Conservation (phyloP, 139 green algal species). For the Mesostigma viride region DNA sequence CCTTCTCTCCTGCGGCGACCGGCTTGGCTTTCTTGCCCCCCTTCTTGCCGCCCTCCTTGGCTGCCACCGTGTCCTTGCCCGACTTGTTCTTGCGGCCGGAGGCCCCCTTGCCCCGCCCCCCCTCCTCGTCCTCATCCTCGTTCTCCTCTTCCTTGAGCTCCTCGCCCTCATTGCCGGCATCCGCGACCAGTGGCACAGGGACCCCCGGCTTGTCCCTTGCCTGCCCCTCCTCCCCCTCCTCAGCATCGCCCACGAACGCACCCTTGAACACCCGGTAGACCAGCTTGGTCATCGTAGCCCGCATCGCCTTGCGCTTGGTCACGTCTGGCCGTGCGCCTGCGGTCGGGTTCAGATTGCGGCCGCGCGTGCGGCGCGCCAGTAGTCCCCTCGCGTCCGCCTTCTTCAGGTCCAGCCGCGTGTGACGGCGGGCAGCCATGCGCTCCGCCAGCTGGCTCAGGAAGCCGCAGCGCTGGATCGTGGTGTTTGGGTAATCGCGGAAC, state of each 20-base stretch:
- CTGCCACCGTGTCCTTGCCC: neutral
- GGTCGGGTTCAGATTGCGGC: slow-evolving; percentile 20
- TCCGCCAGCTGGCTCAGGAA: slow-evolving; percentile 59
- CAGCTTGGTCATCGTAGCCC: slow-evolving; percentile 82
- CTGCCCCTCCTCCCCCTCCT: slow-evolving; percentile 13
- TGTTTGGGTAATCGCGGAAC: slow-evolving; percentile 61
- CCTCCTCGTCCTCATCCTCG: neutral
- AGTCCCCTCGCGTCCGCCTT: neutral
- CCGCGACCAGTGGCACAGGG: too few relatives aligned
- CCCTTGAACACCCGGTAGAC: slow-evolving; percentile 54
- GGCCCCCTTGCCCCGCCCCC: neutral
- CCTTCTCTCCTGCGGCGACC: neutral
- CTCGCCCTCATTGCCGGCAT: too few relatives aligned
- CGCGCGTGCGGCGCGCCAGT: neutral
- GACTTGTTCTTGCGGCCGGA: slow-evolving; percentile 23
- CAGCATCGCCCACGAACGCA: slow-evolving; percentile 1
- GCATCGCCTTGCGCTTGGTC: slow-evolving; percentile 70
- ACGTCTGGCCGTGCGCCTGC: slow-evolving; percentile 26
- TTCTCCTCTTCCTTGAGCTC: neutral
- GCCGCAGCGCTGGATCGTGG: slow-evolving; percentile 46
- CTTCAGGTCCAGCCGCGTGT: slow-evolving; percentile 68
- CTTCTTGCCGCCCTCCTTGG: slow-evolving; percentile 10
- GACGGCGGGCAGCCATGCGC: slow-evolving; percentile 54
- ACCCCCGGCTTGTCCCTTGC: too few relatives aligned
- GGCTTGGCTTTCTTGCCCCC: neutral